Evolutionary conservation across 768 basidiomycete species (phyloP), one percentile per base, ranked within the genome.

Genomic region (Suillus bovinus): DNA sequence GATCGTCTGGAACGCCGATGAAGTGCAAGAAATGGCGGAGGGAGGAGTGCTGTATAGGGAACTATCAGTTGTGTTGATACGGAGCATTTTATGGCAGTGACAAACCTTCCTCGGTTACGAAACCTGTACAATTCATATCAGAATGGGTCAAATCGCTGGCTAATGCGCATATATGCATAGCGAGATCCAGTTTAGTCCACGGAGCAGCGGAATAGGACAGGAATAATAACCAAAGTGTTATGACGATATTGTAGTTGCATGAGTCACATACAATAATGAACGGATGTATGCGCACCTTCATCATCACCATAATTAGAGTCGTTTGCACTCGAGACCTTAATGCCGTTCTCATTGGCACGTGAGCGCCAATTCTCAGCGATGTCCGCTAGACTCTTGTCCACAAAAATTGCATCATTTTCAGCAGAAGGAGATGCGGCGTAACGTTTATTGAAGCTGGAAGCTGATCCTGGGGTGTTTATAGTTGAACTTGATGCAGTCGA

Each of bases 361-460:
- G 83, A 86, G 61, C 90, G 82, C 90, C 90, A 92, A 70, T 84
- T 90, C 38, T 82, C 81, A 5, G 87, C 82, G 42, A 86, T 81
- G 70, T 88, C 85, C 17, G 85, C 83, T 27, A 86, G 77, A 68
- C 80, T 82, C 65, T 74, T 76, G 66, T 80, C 79, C 66, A 81
- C 81, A 50, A 71, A 58, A 66, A 24, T 31, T 8, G 27, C 20
- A 39, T 74, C 72, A 42, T 79, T 78, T 67, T 82, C 82, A 14
- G 80, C 83, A 20, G 82, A 85, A 36, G 71, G 67, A 24, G 77
- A 69, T 50, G 78, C 74, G 42, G 78, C 70, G 71, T 81, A 72
- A 58, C 79, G 81, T 65, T 82, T 81, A 59, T 81, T 81, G 57
- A 76, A 64, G 64, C 73, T 74, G 13, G 76, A 67, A 53, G 70